Base-by-base conservation (phyloP, 2,329 filamentous ascomycete species). In the Aspergillus udagawae region DNA sequence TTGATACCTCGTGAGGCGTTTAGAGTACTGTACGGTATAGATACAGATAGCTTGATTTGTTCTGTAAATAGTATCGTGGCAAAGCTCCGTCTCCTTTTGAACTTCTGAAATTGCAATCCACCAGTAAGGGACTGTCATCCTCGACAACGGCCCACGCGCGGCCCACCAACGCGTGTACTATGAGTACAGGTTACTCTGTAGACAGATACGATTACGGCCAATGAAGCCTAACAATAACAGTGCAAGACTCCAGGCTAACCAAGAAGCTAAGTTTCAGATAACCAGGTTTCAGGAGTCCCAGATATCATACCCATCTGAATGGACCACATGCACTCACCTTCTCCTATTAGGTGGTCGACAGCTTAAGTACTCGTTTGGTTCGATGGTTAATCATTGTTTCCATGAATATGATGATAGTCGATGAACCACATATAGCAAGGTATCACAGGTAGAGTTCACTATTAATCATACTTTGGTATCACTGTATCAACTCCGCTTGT, bases 121-220 rank as follows among this genome's bases (percentile, higher is more conserved):
- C 32, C 32, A 38, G 14, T 38, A 38, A 38, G 32, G 32, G 14
- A 17, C 32, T 38, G 32, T 38, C 14, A 5, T 38, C 32, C 32
- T 38, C 32, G 5, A 38, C 32, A 17, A 17, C 14, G 32, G 17
- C 54, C 23, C 32, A 38, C 23, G 14, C 10, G n/a, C 44, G 57
- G 52, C 60, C 70, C 70, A 71, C 69, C 55, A 71, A 72, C 68
- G 69, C 70, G 70, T 71, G 70, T 72, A n/a, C n/a, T n/a, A n/a
- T n/a, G n/a, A n/a, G n/a, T n/a, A 29, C 28, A 5, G 12, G 12
- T 35, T 35, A 35, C 32, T 35, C 4, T 17, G 32, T 35, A 35
- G 12, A 14, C 4, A 38, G 32, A 38, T 17, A 38, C 10, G 32
- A 38, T 7, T 17, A 38, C 14, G 32, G 10, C 17, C 20, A 21